Evolutionary conservation across 2,329 filamentous ascomycete species (phyloP).

Genomic region (Neonectria punicea): DNA sequence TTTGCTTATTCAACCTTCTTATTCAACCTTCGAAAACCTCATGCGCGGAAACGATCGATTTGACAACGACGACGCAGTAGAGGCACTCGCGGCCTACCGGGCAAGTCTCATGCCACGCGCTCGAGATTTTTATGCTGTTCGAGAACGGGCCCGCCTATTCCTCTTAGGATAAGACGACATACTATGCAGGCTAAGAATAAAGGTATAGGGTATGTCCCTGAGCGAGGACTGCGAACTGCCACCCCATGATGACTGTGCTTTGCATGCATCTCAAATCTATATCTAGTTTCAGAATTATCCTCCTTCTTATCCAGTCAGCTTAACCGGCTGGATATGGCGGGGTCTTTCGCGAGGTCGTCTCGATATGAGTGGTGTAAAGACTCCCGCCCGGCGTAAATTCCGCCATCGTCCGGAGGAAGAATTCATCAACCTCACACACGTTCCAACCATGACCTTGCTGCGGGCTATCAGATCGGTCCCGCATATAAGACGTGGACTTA

Average conservation of each 20-base stretch:
- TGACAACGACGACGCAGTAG: no score
- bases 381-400: not conserved
- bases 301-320: not conserved
- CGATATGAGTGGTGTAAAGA: not conserved
- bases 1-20: no score
- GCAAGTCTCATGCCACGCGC: not conserved
- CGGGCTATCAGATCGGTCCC: not conserved
- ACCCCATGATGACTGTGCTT: not conserved
- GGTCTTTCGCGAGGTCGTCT: not conserved
- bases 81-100: no score
- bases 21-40: no score
- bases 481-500: not conserved
- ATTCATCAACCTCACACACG: conserved; percentile 6
- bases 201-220: conserved; percentile 17
- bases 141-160: not conserved
- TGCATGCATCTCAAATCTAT: not conserved
- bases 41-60: no score
- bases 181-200: no score
- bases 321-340: not conserved
- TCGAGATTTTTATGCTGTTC: conserved; percentile 45
- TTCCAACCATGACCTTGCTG: not conserved
- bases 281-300: not conserved
- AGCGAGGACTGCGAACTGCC: not conserved
- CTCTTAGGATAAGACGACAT: no score
- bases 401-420: not conserved